phyloP scores from a whole-genome alignment of 257 asterid species.

The Perilla frutescens region DNA sequence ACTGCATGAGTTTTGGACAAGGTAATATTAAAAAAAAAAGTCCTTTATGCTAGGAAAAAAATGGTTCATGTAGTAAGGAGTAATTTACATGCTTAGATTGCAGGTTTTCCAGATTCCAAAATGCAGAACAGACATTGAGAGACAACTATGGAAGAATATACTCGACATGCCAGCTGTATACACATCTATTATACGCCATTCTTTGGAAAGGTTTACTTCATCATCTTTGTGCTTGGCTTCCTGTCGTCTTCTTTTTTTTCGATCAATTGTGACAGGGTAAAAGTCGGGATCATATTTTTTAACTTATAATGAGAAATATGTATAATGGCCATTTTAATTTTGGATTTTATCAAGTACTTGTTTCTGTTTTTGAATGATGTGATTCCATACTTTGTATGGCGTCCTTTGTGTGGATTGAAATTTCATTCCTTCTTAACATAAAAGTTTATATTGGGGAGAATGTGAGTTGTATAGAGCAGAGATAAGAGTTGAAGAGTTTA shows the following conservation, averaged over 20 bases:
- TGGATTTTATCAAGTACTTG: neutral
- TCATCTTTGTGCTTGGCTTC: slow-evolving; percentile 21
- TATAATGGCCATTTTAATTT: neutral
- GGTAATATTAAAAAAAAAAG: slow-evolving; percentile 32
- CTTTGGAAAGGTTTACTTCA: slow-evolving; percentile 24
- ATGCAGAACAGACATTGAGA: neutral
- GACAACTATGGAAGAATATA: slow-evolving; percentile 35
- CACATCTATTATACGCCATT: slow-evolving; percentile 31
- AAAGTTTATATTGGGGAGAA: too few species aligned
- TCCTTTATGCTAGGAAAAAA: neutral
- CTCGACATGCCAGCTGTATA: slow-evolving; percentile 24
- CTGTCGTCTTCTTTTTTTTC: neutral
- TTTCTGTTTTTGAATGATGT: neutral
- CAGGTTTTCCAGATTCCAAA: slow-evolving; percentile 37
- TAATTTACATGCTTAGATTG: neutral
- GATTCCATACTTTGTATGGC: neutral
- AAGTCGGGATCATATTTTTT: neutral
- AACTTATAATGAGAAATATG: slow-evolving; percentile 27
- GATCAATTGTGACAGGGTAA: slow-evolving; percentile 21
- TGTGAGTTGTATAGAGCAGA: too few species aligned
- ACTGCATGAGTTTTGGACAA: slow-evolving; percentile 34
- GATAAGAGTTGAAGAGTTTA: too few species aligned
- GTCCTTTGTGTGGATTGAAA: too few species aligned
- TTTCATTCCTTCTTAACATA: too few species aligned
- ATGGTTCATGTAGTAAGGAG: neutral